phyloP scores from a whole-genome alignment of 1,284 basidiomycete species.

The Fomitopsis betulina region DNA sequence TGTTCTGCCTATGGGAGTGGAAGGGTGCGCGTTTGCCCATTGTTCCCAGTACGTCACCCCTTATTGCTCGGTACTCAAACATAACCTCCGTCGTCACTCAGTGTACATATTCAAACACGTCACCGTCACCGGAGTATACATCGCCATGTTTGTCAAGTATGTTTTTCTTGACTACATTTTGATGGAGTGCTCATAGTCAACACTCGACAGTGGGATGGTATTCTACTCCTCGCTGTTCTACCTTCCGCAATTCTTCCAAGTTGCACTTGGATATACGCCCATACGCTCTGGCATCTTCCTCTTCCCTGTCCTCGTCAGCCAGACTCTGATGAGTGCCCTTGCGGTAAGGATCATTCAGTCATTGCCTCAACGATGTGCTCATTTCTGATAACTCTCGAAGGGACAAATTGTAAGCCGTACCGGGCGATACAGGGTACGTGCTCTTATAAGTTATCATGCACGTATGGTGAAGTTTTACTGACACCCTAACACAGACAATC shows the following conservation, averaged over 20 bases:
- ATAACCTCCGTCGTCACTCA: slow-evolving; percentile 14
- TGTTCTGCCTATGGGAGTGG: slow-evolving; percentile 75
- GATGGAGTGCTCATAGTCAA: not conserved
- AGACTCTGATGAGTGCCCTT: slow-evolving; percentile 52
- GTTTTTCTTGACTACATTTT: slow-evolving; percentile 12
- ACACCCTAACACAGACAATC: slow-evolving; percentile 38
- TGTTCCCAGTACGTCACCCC: slow-evolving; percentile 48
- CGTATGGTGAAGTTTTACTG: not conserved
- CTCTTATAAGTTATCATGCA: too few relatives aligned
- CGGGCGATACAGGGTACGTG: slow-evolving; percentile 53
- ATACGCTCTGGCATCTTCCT: slow-evolving; percentile 60
- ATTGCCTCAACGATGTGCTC: too few relatives aligned
- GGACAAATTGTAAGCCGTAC: slow-evolving; percentile 50
- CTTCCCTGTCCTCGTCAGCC: slow-evolving; percentile 62
- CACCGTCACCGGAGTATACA: slow-evolving; percentile 69
- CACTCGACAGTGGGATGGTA: slow-evolving; percentile 41
- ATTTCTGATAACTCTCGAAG: not conserved
- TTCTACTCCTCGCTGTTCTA: slow-evolving; percentile 62
- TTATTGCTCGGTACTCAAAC: not conserved
- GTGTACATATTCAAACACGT: slow-evolving; percentile 69
- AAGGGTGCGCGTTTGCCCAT: slow-evolving; percentile 65
- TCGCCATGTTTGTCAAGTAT: slow-evolving; percentile 64
- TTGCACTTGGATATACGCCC: slow-evolving; percentile 59
- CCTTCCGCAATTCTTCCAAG: slow-evolving; percentile 74
- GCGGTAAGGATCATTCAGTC: slow-evolving; percentile 33